Base-by-base conservation (phyloP, 176 grass and related monocot species). In the Ampelocalamus luodianensis region DNA sequence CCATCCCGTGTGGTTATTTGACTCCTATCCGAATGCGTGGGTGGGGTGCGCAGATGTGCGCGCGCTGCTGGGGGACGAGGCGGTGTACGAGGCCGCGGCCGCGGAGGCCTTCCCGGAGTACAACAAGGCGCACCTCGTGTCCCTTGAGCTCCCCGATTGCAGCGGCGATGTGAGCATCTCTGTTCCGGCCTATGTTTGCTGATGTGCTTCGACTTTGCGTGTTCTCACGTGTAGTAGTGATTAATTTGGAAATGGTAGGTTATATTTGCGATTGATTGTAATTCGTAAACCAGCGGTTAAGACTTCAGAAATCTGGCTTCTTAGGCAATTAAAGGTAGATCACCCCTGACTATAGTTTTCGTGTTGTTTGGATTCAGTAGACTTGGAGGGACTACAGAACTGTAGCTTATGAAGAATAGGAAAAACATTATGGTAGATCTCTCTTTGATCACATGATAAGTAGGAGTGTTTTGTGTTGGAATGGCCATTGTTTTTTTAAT, bases 51-150 rank as follows among this genome's bases (percentile, higher is more conserved):
- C 86, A 99, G 96, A 99, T 89, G 85, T 99, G 76, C 91, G 91
- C 38, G 64, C 93, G 16, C 66, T 99, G 49, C 84, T 99, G 4
- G 88, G 90, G 73, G 82, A 99, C 79, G 96, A 99, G 36, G 42
- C 59, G n/a, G 80, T 89, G 82, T 99, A 94, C 83, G 88, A 94
- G 76, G 87, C 81, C 77, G 93, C 96, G 13, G 93, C 96, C n/a
- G 84, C 85, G n/a, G 96, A 96, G 90, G 91, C 96, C 51, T 99
- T 96, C 83, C 91, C 96, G 40, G 77, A 81, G 71, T 74, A 96
- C 86, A 99, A 99, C 90, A 99, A 94, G 88, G 60, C 73, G 45
- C 93, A 92, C 71, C 91, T 96, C 74, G 50, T 99, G 27, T 76
- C 83, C 56, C 77, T 99, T 79, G 88, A 95, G 86, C 83, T 99